Evolutionary conservation across 2,329 filamentous ascomycete species (phyloP), one percentile per base, ranked within the genome.

Genomic region (Pseudocercospora vitis): DNA sequence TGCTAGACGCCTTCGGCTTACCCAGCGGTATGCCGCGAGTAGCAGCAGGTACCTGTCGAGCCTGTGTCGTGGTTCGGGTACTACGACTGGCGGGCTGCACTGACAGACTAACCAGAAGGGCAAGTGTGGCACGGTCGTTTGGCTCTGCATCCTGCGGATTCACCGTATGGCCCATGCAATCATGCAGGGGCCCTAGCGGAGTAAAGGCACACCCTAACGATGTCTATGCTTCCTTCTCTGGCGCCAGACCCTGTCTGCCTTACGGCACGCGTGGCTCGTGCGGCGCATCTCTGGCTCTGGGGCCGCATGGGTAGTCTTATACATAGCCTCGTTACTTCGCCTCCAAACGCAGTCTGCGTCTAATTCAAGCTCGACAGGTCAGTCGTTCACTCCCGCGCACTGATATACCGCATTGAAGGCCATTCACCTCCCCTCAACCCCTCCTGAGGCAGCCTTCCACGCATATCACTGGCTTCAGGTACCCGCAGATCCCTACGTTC

Each of bases 11-110:
- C 37, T 29, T 50, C 45, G 49, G 44, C 49, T 56, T 40, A 56
- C 53, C 49, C 37, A 48, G 44, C 48, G 44, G 47, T 44, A 44
- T 44, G 37, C 52, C 47, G 48, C 39, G 35, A 42, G 24, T n/a
- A 39, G 23, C 33, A 48, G 44, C 32, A 52, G 24, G 90, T 92
- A 0, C 89, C 88, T 0, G n/a, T n/a, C n/a, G n/a, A n/a, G n/a
- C n/a, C n/a, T 88, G 92, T 68, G 66, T 58, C 23, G 57, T 52
- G 29, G 52, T 57, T 50, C 60, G 58, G 28, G 60, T 53, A 18
- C 44, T 42, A 44, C 45, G 47, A 24, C 16, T 47, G 39, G 19
- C 52, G 21, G 45, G 28, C 47, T 16, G 21, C 35, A 18, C 35
- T 39, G 21, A 11, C 35, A 48, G 19, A 33, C 11, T 28, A 40